phyloP scores from a whole-genome alignment of 2,329 filamentous ascomycete species.

The Alternaria burnsii region DNA sequence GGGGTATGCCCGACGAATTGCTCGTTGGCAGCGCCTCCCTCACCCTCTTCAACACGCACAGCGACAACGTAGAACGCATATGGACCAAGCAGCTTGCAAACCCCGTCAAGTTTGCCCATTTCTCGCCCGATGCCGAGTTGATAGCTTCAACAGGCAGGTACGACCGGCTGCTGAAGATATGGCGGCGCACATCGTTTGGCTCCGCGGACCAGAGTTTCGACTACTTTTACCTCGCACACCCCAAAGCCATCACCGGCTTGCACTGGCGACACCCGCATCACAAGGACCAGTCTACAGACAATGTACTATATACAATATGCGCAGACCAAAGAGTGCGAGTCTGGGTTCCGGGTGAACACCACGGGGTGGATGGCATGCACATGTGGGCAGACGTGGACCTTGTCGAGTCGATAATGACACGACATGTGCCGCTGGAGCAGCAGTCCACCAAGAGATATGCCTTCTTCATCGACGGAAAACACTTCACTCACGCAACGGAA shows the following conservation, averaged over 20 bases:
- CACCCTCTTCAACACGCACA: slow-evolving; percentile 70
- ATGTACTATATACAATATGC: slow-evolving; percentile 90
- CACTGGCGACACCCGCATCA: slow-evolving; percentile 86
- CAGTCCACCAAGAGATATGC: slow-evolving; percentile 67
- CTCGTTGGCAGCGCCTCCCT: slow-evolving; percentile 77
- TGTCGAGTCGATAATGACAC: slow-evolving; percentile 71
- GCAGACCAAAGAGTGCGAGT: slow-evolving; percentile 81
- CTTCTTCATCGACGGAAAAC: slow-evolving; percentile 82
- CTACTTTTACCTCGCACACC: slow-evolving; percentile 88
- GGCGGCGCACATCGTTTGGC: slow-evolving; percentile 86
- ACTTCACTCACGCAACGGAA: slow-evolving; percentile 81
- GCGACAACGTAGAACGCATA: slow-evolving; percentile 61
- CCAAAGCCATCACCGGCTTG: slow-evolving; percentile 77
- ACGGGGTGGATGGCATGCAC: slow-evolving; percentile 75
- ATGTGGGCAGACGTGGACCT: slow-evolving; percentile 86
- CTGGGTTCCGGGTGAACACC: slow-evolving; percentile 80
- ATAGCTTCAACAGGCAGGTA: slow-evolving; percentile 82
- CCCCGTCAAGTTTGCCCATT: slow-evolving; percentile 74
- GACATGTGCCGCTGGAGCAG: slow-evolving; percentile 52
- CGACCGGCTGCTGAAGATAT: slow-evolving; percentile 89
- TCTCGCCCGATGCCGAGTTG: slow-evolving; percentile 87
- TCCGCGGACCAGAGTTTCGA: slow-evolving; percentile 87
- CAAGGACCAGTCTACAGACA: slow-evolving; percentile 79
- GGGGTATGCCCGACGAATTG: slow-evolving; percentile 86
- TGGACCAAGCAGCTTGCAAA: slow-evolving; percentile 82